Conservation (phyloP, 192 early-diverging fungal genomes). For the Radiomyces spectabilis region DNA sequence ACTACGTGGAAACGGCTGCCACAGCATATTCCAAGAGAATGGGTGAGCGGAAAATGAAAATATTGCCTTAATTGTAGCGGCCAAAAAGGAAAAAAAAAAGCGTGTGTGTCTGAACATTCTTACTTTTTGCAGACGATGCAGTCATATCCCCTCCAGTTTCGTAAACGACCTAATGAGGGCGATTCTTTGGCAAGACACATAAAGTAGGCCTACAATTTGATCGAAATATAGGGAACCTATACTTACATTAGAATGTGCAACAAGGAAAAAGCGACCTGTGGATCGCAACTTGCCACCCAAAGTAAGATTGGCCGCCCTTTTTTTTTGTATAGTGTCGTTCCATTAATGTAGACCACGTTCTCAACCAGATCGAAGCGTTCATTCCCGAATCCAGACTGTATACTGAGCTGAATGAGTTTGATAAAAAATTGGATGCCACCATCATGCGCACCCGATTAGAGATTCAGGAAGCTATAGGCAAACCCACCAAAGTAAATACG, state of each 20-base stretch:
- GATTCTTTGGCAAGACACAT: slow-evolving; percentile 14
- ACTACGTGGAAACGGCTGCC: no score
- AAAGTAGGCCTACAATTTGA: no score
- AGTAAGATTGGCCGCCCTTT: slow-evolving; percentile 3
- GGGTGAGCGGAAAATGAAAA: no score
- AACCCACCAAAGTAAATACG: slow-evolving; percentile 60
- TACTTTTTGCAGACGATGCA: no score
- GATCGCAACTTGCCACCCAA: slow-evolving; percentile 22
- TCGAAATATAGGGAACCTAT: no score
- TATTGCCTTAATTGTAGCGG: no score
- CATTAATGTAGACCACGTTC: no score
- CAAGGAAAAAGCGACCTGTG: slow-evolving; percentile 8
- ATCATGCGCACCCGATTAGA: slow-evolving; percentile 88
- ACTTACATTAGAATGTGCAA: neutral
- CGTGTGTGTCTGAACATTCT: no score
- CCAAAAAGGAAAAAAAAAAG: no score
- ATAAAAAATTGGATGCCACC: slow-evolving; percentile 81
- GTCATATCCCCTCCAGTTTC: no score
- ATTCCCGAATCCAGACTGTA: slow-evolving; percentile 91
- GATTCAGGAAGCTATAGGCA: slow-evolving; percentile 75
- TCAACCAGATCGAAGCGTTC: slow-evolving; percentile 78
- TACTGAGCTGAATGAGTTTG: slow-evolving; percentile 78
- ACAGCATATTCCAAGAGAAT: no score
- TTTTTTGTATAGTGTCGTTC: no score
- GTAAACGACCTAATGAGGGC: slow-evolving; percentile 14